Conservation (phyloP, 257 asterid species). For the Fraxinus excelsior region DNA sequence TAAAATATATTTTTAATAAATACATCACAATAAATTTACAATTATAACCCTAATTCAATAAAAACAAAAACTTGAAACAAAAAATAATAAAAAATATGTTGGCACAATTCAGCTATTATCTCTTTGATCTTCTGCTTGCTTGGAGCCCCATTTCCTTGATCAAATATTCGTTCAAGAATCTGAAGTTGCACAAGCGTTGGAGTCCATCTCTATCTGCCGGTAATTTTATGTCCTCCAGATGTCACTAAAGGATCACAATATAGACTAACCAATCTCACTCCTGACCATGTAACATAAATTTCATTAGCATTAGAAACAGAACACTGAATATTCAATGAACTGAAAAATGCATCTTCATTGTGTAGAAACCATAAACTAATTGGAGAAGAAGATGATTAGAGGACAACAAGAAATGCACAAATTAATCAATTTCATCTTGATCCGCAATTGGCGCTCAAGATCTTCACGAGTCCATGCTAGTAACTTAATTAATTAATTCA, state of each 20-base stretch:
- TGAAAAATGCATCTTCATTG: neutral
- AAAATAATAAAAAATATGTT: too few relatives aligned
- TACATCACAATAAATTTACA: too few relatives aligned
- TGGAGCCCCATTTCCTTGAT: constrained; percentile 95
- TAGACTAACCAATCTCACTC: constrained; percentile 80
- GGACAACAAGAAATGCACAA: neutral
- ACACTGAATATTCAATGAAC: neutral
- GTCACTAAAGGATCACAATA: constrained; percentile 75
- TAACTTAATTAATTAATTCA: neutral
- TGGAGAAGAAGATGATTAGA: neutral
- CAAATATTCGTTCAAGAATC: constrained; percentile 88
- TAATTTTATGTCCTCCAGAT: constrained; percentile 79
- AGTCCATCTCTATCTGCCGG: constrained; percentile 94
- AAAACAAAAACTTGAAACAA: too few relatives aligned
- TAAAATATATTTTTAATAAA: too few relatives aligned
- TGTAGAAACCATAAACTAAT: neutral
- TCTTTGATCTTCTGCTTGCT: constrained; percentile 96
- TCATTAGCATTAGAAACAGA: constrained; percentile 12
- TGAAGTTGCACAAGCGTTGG: constrained; percentile 96
- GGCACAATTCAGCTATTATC: constrained; percentile 79
- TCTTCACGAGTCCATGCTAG: neutral
- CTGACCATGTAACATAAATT: constrained; percentile 40
- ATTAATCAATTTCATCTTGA: neutral
- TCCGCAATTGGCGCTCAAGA: neutral
- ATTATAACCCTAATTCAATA: too few relatives aligned